phyloP scores from a whole-genome alignment of 768 basidiomycete genomes.

The Termitomyces sp. region DNA sequence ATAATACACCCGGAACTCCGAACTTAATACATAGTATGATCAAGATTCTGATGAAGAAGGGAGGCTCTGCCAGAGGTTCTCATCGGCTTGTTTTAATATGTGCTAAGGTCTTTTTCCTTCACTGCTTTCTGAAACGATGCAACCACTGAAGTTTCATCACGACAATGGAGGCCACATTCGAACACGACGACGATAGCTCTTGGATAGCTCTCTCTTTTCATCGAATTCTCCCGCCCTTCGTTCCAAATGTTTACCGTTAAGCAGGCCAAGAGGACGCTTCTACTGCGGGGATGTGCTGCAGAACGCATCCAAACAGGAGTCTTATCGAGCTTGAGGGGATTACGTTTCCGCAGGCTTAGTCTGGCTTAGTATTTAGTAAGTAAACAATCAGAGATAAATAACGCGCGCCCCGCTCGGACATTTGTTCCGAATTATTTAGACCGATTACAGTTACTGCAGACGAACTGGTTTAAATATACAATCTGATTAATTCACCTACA shows the following conservation, averaged over 20 bases:
- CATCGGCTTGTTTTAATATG: slow-evolving; percentile 73
- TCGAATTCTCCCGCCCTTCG: slow-evolving; percentile 86
- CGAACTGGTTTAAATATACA: too few species aligned
- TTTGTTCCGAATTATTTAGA: too few species aligned
- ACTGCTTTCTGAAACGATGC: slow-evolving; percentile 56
- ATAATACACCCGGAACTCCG: too few species aligned
- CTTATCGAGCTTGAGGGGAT: slow-evolving; percentile 85
- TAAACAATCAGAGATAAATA: too few species aligned
- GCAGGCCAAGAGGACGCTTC: slow-evolving; percentile 30
- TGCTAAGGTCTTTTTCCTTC: slow-evolving; percentile 69
- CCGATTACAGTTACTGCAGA: too few species aligned
- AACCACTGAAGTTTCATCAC: background rate
- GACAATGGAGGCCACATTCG: slow-evolving; percentile 44
- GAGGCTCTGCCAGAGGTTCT: slow-evolving; percentile 68
- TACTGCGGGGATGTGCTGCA: slow-evolving; percentile 86
- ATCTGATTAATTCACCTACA: background rate
- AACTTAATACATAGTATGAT: background rate
- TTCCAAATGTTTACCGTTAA: slow-evolving; percentile 54
- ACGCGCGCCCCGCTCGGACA: too few species aligned
- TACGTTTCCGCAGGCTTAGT: slow-evolving; percentile 80
- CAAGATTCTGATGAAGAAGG: slow-evolving; percentile 15
- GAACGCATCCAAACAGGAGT: slow-evolving; percentile 91
- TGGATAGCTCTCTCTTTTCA: slow-evolving; percentile 77
- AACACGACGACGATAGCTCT: slow-evolving; percentile 73
- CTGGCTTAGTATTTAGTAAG: too few species aligned